Base-by-base conservation (phyloP, 2,329 filamentous ascomycete genomes). In the Fusarium setosum region DNA sequence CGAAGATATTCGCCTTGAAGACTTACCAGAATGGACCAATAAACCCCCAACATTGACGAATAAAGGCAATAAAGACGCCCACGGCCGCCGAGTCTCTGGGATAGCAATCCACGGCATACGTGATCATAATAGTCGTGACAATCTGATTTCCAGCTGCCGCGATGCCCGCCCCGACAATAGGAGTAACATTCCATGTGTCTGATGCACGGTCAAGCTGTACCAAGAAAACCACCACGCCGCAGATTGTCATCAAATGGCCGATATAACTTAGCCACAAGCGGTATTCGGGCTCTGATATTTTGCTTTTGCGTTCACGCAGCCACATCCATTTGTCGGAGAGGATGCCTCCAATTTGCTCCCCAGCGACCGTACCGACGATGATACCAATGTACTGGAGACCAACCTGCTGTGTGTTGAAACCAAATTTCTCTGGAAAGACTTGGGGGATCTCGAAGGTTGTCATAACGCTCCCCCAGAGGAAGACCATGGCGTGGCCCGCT, bases 91-190 rank as follows among this genome's bases (percentile, higher is more conserved):
- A 79, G 37, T 86, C 80, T 24, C 84, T 77, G 3, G 77, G 80
- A 61, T 87, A 82, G 67, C 84, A 86, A 64, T 89, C 87, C 1
- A 90, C 83, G 0, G 86, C 83, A 70, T 88, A 89, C 0, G 87
- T 88, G 21, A 88, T 83, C 40, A 87, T 70, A 3, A 88, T 83
- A 0, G 87, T 89, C 1, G 87, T 89, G 15, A 88, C 80, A 38
- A 90, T 83, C 72, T 89, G 87, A 59, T 88, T 88, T 0, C 87
- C 87, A 6, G 80, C 83, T 1, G 81, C 82, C 0, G 78, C 80
- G 61, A 85, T 82, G 3, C 80, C 86, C 6, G 80, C 80, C 5
- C 86, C 86, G 15, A 88, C 69, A 13, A 87, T 76, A 0, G 87
- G 87, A 0, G 84, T 86, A 6, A 88, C 80, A 55, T 88, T 85